Percentiles rank a stretch among this genome's conserved stretches.
Evolutionary conservation across 2,329 filamentous ascomycete species (phyloP).

Genomic region (Colletotrichum sp.): DNA sequence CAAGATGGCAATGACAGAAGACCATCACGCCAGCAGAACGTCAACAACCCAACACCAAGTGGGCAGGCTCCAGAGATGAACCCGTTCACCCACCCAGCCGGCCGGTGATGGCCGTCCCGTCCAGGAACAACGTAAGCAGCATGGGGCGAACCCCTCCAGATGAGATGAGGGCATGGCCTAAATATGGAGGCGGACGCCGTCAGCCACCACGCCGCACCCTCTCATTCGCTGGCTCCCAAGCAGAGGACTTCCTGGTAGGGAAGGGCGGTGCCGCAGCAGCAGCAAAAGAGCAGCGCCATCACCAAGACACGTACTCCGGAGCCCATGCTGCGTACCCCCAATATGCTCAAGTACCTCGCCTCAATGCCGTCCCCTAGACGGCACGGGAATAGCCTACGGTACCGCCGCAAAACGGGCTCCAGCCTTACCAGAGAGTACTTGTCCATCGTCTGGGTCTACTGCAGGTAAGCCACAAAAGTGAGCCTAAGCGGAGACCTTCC

Average conservation of each 20-base stretch:
- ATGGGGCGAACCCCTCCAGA: not conserved
- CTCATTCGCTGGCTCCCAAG: not conserved
- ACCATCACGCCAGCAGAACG: not conserved
- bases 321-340: not conserved
- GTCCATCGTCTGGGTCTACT: conserved; percentile 1
- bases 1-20: not conserved
- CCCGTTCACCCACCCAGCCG: not conserved
- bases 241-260: not conserved
- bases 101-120: not conserved
- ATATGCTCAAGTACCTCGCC: not conserved
- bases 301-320: not conserved
- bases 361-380: not conserved
- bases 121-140: conserved; percentile 1
- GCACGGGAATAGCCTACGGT: not conserved
- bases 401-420: not conserved
- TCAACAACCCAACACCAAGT: not conserved
- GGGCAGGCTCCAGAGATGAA: not conserved
- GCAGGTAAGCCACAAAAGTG: conserved; percentile 8
- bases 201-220: conserved; percentile 9
- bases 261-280: not conserved
- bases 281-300: not conserved
- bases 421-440: not conserved
- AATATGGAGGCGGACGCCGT: conserved; percentile 15
- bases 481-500: conserved; percentile 7
- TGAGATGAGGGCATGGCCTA: conserved; percentile 1